phyloP scores from a whole-genome alignment of 768 basidiomycete genomes.

The Panaeolus cyanescens region DNA sequence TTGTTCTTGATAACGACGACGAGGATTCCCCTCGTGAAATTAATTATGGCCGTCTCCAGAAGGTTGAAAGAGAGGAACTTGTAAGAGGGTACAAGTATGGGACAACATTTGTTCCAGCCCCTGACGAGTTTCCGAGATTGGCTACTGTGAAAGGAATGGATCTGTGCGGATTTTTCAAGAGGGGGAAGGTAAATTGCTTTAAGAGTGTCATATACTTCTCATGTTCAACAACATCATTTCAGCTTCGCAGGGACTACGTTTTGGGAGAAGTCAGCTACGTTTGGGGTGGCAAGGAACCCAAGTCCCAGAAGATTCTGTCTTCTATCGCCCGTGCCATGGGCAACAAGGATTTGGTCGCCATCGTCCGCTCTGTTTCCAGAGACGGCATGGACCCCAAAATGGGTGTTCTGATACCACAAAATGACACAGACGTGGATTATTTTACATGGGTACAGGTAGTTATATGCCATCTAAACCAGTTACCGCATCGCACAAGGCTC shows the following conservation, averaged over 20 bases:
- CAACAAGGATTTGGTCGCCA: slow-evolving; percentile 65
- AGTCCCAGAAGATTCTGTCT: slow-evolving; percentile 65
- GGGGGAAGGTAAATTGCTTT: slow-evolving; percentile 53
- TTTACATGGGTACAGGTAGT: slow-evolving; percentile 82
- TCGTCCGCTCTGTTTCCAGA: slow-evolving; percentile 79
- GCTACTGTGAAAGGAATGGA: slow-evolving; percentile 85
- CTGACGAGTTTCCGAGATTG: slow-evolving; percentile 77
- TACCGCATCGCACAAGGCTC: background rate
- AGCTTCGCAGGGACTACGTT: slow-evolving; percentile 82
- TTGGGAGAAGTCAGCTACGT: slow-evolving; percentile 89
- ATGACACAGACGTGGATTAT: slow-evolving; percentile 72
- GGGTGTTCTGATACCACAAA: slow-evolving; percentile 70
- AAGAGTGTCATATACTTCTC: background rate
- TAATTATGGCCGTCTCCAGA: slow-evolving; percentile 42
- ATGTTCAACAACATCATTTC: background rate
- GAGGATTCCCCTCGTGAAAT: slow-evolving; percentile 30
- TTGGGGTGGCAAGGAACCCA: slow-evolving; percentile 72
- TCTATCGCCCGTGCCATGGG: slow-evolving; percentile 86
- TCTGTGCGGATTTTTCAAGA: slow-evolving; percentile 80
- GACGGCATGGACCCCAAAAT: slow-evolving; percentile 83
- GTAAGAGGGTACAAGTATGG: slow-evolving; percentile 89
- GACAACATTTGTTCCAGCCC: slow-evolving; percentile 82
- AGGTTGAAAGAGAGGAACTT: slow-evolving; percentile 78
- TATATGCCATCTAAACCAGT: background rate
- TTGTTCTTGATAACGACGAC: slow-evolving; percentile 25